Conservation (phyloP, 1,139 yeast genomes). For the Suhomyces bribrorum region DNA sequence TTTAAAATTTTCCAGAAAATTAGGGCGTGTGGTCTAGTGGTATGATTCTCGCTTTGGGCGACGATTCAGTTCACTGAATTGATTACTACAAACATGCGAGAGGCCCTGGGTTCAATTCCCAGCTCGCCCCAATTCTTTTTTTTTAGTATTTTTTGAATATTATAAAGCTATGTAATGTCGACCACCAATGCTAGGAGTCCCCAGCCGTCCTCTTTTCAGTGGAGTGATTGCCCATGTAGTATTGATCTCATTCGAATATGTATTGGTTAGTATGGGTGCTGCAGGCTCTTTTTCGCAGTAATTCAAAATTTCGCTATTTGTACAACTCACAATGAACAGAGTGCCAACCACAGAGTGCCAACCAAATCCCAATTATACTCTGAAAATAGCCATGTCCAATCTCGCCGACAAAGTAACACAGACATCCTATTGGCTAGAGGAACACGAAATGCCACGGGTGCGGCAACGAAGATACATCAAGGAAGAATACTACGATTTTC, state of each 20-base stretch:
- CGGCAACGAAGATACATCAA: background rate
- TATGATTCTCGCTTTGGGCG: slow-evolving; percentile 24
- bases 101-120: slow-evolving; percentile 30
- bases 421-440: slow-evolving; percentile 2
- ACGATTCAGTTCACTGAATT: slow-evolving; percentile 9
- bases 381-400: too few relatives aligned
- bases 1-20: background rate
- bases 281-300: too few relatives aligned
- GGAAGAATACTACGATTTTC: background rate
- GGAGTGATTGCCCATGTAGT: too few relatives aligned
- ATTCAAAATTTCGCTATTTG: too few relatives aligned
- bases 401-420: background rate
- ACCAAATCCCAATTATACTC: too few relatives aligned
- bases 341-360: too few relatives aligned
- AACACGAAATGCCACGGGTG: background rate
- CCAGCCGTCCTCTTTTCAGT: too few relatives aligned
- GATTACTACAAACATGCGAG: slow-evolving; percentile 21
- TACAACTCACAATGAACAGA: too few relatives aligned
- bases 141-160: background rate
- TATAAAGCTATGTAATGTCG: too few relatives aligned
- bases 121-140: slow-evolving; percentile 22
- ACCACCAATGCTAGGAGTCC: too few relatives aligned
- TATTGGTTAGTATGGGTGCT: too few relatives aligned
- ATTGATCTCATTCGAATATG: too few relatives aligned
- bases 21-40: slow-evolving; percentile 26